phyloP scores from a whole-genome alignment of 129 eudicot genomes.

The Flaveria linearis region DNA sequence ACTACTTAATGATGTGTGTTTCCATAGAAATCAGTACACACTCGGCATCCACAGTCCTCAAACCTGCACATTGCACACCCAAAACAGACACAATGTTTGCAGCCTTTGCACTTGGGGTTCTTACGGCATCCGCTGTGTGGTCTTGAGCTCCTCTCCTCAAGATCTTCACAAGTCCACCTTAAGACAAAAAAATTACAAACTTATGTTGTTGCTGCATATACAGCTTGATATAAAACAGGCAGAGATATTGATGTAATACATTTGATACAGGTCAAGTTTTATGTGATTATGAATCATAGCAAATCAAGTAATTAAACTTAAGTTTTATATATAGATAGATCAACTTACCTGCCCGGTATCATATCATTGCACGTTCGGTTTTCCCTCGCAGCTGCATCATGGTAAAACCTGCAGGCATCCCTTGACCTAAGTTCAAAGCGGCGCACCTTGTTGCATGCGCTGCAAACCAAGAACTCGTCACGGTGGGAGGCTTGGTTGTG shows the following conservation, averaged over 20 bases:
- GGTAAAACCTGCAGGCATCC: constrained; percentile 23
- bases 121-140: constrained; percentile 18
- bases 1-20: not conserved
- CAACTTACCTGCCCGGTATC: constrained; percentile 32
- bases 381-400: constrained; percentile 17
- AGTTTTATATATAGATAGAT: not conserved
- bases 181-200: not conserved
- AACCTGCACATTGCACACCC: constrained; percentile 23
- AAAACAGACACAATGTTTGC: constrained; percentile 16
- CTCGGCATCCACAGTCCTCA: constrained; percentile 25
- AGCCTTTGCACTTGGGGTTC: not conserved
- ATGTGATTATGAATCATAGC: not conserved
- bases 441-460: constrained; percentile 27
- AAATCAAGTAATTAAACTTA: not conserved
- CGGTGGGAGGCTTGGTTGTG: constrained; percentile 27
- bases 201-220: too few species aligned
- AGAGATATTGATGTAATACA: too few species aligned
- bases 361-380: constrained; percentile 26
- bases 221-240: too few species aligned
- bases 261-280: too few species aligned
- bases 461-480: constrained; percentile 27
- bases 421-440: constrained; percentile 23
- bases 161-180: constrained; percentile 23
- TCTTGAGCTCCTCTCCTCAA: constrained; percentile 25
- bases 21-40: constrained; percentile 7